These are phyloP conservation scores for Santalum album DNA, from an alignment of 164 flowering plant species.

Conservation along the genomic window DNA sequence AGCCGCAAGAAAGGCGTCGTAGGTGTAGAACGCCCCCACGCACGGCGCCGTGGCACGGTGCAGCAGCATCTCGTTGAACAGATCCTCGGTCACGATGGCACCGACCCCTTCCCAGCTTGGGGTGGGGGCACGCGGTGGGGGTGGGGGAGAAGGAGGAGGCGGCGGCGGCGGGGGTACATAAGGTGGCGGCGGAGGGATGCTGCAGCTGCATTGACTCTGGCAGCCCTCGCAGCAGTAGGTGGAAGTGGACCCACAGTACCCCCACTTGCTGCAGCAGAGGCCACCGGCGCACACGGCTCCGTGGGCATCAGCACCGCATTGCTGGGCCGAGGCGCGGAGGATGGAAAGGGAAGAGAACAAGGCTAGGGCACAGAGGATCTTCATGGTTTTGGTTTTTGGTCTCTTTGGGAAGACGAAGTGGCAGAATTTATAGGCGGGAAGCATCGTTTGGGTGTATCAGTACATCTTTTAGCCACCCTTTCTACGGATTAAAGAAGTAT, in stretches of 20 bases:
- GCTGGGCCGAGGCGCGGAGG: neutral
- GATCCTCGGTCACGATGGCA: neutral
- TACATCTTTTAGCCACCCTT: too few species aligned
- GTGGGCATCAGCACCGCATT: neutral
- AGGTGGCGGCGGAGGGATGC: neutral
- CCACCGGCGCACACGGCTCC: neutral
- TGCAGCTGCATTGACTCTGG: neutral
- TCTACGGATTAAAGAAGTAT: too few species aligned
- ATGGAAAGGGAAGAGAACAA: neutral
- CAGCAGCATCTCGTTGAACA: neutral
- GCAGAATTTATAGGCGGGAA: neutral
- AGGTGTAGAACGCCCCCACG: neutral
- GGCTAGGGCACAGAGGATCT: neutral
- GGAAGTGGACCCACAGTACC: neutral
- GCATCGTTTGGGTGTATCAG: too few species aligned
- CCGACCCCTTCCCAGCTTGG: neutral
- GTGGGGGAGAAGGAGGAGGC: neutral
- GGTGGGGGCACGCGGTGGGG: neutral
- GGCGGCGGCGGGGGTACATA: neutral
- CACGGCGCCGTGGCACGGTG: neutral
- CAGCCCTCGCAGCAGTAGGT: neutral
- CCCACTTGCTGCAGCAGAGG: constrained; percentile 2
- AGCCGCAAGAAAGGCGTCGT: neutral
- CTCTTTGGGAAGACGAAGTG: too few species aligned
- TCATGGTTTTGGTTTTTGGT: too few species aligned